Percentiles rank a stretch among this genome's conserved stretches.
Conservation (phyloP, 805 yeast genomes). For the Lachancea sp. region DNA sequence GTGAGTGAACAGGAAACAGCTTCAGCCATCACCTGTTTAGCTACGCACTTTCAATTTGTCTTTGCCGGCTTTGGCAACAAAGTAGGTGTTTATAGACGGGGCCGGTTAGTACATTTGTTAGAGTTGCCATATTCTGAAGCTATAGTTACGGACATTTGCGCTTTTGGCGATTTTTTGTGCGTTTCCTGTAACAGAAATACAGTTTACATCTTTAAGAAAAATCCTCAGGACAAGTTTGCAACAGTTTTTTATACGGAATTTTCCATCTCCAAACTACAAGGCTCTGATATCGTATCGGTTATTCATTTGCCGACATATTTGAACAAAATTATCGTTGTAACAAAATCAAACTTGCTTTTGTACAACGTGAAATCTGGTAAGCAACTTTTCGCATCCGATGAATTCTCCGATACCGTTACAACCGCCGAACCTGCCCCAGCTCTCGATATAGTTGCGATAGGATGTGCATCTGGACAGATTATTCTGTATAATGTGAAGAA, state of each 20-base stretch:
- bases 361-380: constrained; percentile 76
- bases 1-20: constrained; percentile 78
- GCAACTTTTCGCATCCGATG: constrained; percentile 50
- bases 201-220: constrained; percentile 47
- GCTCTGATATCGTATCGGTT: constrained; percentile 55
- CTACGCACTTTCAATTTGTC: constrained; percentile 79
- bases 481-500: constrained; percentile 60
- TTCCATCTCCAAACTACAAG: constrained; percentile 44
- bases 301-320: constrained; percentile 86
- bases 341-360: constrained; percentile 53
- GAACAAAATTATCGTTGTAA: constrained; percentile 82
- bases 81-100: constrained; percentile 79
- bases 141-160: constrained; percentile 43
- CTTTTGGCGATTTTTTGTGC: constrained; percentile 75
- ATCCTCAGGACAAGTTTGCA: constrained; percentile 36
- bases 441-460: constrained; percentile 75
- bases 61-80: constrained; percentile 67
- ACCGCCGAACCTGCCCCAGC: constrained; percentile 81
- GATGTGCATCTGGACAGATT: constrained; percentile 62
- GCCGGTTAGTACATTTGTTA: constrained; percentile 44
- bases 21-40: constrained; percentile 58
- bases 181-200: constrained; percentile 43
- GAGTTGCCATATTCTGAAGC: constrained; percentile 34
- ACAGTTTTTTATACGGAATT: constrained; percentile 66
- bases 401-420: constrained; percentile 53